A percentile compares a stretch with the other conserved stretches of the same genome.
Conservation (phyloP, 768 basidiomycete genomes). For the Amanita exitialis region DNA sequence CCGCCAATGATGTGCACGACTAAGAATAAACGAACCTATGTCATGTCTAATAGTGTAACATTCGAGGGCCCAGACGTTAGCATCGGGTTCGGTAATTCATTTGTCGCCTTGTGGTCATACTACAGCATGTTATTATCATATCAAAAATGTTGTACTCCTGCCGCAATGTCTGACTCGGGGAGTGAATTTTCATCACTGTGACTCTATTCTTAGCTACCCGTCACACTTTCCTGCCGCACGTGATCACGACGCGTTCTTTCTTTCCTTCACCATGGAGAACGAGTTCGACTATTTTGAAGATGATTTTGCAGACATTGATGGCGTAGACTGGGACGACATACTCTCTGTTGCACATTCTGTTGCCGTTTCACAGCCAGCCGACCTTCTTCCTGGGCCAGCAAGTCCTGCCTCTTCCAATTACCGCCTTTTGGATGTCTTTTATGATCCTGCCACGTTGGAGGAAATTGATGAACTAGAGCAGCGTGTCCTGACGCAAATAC, state of each 20-base stretch:
- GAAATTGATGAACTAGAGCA: slow-evolving; percentile 40
- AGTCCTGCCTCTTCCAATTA: slow-evolving; percentile 8
- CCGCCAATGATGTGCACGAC: background rate
- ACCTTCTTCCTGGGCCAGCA: background rate
- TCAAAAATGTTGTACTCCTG: background rate
- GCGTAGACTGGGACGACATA: slow-evolving; percentile 35
- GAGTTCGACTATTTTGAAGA: slow-evolving; percentile 46
- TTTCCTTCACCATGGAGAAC: slow-evolving; percentile 22
- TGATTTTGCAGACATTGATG: slow-evolving; percentile 39
- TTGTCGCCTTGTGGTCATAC: slow-evolving; percentile 2
- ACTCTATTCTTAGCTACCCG: background rate
- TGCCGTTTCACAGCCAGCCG: slow-evolving; percentile 18
- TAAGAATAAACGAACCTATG: background rate
- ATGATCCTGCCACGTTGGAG: slow-evolving; percentile 26
- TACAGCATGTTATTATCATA: background rate
- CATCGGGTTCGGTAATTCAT: slow-evolving; percentile 1
- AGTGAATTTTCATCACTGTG: background rate
- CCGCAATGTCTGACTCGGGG: too few species aligned
- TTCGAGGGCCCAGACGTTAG: slow-evolving; percentile 1
- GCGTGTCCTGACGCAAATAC: slow-evolving; percentile 11
- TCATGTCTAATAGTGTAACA: background rate
- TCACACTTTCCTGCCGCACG: background rate
- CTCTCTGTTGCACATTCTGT: slow-evolving; percentile 14
- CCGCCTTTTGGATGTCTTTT: slow-evolving; percentile 15
- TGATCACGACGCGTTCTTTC: slow-evolving; percentile 5